These are phyloP conservation scores for Pestalotiopsis sp. DNA, from an alignment of 2,329 filamentous ascomycete genomes.

Conservation along the genomic window DNA sequence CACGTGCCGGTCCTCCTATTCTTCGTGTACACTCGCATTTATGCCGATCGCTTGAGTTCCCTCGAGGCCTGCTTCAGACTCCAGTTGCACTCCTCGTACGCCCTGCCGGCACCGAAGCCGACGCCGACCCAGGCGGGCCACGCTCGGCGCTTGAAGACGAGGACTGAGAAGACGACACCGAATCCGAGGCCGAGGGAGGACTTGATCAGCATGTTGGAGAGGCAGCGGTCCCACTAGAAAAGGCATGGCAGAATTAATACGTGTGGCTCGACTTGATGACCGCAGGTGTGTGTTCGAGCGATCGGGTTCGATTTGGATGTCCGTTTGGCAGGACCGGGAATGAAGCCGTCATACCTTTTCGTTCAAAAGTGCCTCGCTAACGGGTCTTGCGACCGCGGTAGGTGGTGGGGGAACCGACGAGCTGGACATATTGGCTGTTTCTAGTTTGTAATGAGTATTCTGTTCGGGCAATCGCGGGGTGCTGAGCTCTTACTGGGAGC, in stretches of 20 bases:
- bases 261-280: neutral
- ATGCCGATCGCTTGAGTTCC: conserved; percentile 48
- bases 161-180: conserved; percentile 97
- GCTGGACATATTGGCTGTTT: conserved; percentile 51
- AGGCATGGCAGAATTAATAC: neutral
- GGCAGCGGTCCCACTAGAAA: conserved; percentile 91
- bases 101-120: conserved; percentile 93
- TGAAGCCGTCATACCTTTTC: conserved; percentile 76
- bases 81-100: conserved; percentile 98
- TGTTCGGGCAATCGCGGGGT: conserved; percentile 11
- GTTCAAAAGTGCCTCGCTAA: conserved; percentile 97
- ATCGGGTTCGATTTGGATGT: neutral
- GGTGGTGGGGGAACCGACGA: conserved; percentile 58
- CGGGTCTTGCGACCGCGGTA: conserved; percentile 75
- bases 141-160: conserved; percentile 95
- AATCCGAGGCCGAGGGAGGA: conserved; percentile 95
- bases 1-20: neutral
- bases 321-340: neutral
- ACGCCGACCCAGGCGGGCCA: conserved; percentile 96
- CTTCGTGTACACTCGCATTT: neutral
- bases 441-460: conserved; percentile 14
- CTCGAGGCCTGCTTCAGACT: conserved; percentile 65
- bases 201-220: conserved; percentile 96
- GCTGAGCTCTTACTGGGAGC: neutral
- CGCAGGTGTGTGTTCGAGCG: neutral